Evolutionary conservation across 1,139 yeast species (phyloP).

Genomic region (Yamadazyma sp.): DNA sequence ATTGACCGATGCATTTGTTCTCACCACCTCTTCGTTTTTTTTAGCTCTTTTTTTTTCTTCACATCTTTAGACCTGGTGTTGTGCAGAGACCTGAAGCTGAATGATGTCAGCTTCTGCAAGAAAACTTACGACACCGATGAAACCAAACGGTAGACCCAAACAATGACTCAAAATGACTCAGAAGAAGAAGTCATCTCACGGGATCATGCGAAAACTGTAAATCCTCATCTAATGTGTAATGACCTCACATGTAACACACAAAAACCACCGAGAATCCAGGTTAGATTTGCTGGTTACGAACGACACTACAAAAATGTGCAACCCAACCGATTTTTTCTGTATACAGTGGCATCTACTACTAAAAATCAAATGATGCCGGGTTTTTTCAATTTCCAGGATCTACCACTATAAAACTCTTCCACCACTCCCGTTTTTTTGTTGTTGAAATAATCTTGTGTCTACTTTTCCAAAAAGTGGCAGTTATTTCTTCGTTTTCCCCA

Average conservation of each 20-base stretch:
- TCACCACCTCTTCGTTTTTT: too few species aligned
- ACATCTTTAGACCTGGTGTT: too few species aligned
- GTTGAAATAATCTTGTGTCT: conserved; percentile 1
- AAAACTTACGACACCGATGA: too few species aligned
- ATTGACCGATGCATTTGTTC: background rate
- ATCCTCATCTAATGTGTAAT: conserved; percentile 1
- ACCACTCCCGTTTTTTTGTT: background rate
- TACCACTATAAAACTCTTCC: too few species aligned
- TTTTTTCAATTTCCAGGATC: background rate
- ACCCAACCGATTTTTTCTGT: conserved; percentile 1
- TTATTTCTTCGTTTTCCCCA: background rate
- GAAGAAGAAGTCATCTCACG: background rate
- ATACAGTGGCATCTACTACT: background rate
- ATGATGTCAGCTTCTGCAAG: too few species aligned
- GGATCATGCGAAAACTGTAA: background rate
- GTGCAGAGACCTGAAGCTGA: too few species aligned
- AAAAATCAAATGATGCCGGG: background rate
- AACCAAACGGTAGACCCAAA: background rate
- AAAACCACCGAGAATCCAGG: background rate
- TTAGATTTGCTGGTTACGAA: conserved; percentile 3
- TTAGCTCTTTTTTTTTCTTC: too few species aligned
- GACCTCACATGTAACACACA: conserved; percentile 2
- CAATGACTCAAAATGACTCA: conserved; percentile 1
- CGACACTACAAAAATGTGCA: conserved; percentile 2
- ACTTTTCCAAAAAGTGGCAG: background rate